Percentiles rank a stretch among this genome's conserved stretches.
Conservation (phyloP, 2,329 filamentous ascomycete species). For the Coleophoma eucalyptorum region DNA sequence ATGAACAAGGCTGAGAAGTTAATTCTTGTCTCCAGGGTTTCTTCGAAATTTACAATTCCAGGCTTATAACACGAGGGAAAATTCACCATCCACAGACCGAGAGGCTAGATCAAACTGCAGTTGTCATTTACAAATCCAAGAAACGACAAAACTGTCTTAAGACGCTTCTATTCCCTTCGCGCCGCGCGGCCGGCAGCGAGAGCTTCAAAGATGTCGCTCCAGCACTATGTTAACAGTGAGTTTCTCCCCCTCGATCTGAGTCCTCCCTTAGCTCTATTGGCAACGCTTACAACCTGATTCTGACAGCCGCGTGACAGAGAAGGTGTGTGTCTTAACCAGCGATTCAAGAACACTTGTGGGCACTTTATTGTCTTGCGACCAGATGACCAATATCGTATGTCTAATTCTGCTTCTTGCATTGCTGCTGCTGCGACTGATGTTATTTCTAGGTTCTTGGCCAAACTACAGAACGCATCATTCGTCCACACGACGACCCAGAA, state of each 20-base stretch:
- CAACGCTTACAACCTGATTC: constrained; percentile 27
- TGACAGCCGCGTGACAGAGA: constrained; percentile 57
- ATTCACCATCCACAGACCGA: neutral
- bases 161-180: constrained; percentile 11
- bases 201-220: constrained; percentile 42
- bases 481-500: constrained; percentile 77
- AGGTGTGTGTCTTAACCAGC: constrained; percentile 85
- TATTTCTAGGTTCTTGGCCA: constrained; percentile 65
- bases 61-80: too few relatives aligned
- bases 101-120: neutral
- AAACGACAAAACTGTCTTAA: constrained; percentile 2
- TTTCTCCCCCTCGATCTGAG: constrained; percentile 5
- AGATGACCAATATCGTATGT: constrained; percentile 80
- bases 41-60: too few relatives aligned
- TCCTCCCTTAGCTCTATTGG: neutral
- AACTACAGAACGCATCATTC: constrained; percentile 87
- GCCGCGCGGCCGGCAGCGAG: constrained; percentile 17
- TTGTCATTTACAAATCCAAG: neutral
- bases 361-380: constrained; percentile 79
- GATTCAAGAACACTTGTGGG: constrained; percentile 87
- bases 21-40: too few relatives aligned
- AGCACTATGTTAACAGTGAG: constrained; percentile 50
- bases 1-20: neutral
- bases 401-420: neutral
- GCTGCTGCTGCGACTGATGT: neutral